phyloP scores from a whole-genome alignment of 352 stramenopile species.

The Globisporangium sylvaticum region DNA sequence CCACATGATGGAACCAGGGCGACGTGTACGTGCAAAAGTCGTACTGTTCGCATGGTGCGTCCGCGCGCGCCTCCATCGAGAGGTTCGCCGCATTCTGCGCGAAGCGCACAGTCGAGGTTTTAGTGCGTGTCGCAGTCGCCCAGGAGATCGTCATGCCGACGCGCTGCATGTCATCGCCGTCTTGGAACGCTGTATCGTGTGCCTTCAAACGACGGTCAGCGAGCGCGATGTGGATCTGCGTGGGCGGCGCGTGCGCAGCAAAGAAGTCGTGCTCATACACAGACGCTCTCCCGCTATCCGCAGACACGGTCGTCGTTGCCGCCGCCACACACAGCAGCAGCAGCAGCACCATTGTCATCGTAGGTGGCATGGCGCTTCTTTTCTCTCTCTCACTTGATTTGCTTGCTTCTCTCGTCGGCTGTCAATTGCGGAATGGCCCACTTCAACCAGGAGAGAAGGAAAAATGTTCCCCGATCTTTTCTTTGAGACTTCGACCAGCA shows the following conservation, averaged over 20 bases:
- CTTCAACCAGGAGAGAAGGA: conserved; percentile 2
- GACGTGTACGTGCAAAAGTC: conserved; percentile 52
- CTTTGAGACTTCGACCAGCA: no score
- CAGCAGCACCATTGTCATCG: not conserved
- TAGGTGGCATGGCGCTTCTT: not conserved
- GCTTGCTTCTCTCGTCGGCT: not conserved
- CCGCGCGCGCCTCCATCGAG: not conserved
- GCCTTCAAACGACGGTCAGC: not conserved
- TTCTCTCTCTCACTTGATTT: not conserved
- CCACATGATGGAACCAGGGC: conserved; percentile 45
- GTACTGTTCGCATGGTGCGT: conserved; percentile 27
- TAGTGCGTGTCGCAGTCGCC: conserved; percentile 15
- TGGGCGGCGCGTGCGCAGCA: conserved; percentile 1
- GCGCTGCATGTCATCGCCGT: not conserved
- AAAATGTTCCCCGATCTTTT: not conserved
- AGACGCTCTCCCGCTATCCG: not conserved
- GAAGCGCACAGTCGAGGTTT: conserved; percentile 23
- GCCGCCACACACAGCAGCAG: not conserved
- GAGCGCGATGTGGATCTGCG: conserved; percentile 31
- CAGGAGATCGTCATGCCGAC: conserved; percentile 30
- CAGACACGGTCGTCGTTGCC: not conserved
- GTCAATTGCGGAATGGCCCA: conserved; percentile 5
- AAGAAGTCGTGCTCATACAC: conserved; percentile 15
- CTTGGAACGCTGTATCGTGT: not conserved
- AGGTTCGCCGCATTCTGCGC: conserved; percentile 15